Base-by-base conservation (phyloP, 768 basidiomycete species). In the Pisolithus orientalis region DNA sequence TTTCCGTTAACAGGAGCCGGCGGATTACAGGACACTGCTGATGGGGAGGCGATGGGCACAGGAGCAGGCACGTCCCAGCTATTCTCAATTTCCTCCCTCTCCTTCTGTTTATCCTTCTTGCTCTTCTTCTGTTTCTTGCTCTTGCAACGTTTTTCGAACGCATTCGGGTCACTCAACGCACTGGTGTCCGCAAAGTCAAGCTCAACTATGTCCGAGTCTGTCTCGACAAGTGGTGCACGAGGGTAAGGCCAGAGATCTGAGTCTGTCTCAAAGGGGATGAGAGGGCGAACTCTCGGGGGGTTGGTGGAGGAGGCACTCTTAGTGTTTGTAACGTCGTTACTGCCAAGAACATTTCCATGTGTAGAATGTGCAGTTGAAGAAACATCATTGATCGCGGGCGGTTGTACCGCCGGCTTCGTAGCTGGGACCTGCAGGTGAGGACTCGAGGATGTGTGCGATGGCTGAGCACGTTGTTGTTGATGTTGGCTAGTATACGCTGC, bases 101-200 rank as follows among this genome's bases (percentile, higher is more conserved):
- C 61, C 70, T 71, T 62, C 61, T 69, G 53, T 46, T 64, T 52
- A 59, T 79, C 64, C 59, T 58, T 72, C 64, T 61, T 73, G 14
- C 55, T 57, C 24, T 56, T 60, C 46, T 52, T 64, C 17, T 57
- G 14, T 51, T 59, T 62, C 55, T 58, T 64, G 21, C 59, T 57
- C 21, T 66, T 68, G 55, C 58, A 47, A 13, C 61, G 53, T 68
- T 55, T 53, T 67, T 74, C 59, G 59, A 85, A 87, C 9, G 77
- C 76, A 45, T 76, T 77, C 2, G 80, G 79, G 57, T 89, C 82
- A 62, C 85, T 87, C 60, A 90, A 65, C 21, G 84, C 81, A 52
- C 84, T 83, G 40, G 78, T 89, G 51, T 89, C 87, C 5, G 76
- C 75, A 59, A 87, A 90, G 63, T 86, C 84, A 47, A 90, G 79